Conservation (phyloP, 1,284 basidiomycete species). For the Tremellales sp. region DNA sequence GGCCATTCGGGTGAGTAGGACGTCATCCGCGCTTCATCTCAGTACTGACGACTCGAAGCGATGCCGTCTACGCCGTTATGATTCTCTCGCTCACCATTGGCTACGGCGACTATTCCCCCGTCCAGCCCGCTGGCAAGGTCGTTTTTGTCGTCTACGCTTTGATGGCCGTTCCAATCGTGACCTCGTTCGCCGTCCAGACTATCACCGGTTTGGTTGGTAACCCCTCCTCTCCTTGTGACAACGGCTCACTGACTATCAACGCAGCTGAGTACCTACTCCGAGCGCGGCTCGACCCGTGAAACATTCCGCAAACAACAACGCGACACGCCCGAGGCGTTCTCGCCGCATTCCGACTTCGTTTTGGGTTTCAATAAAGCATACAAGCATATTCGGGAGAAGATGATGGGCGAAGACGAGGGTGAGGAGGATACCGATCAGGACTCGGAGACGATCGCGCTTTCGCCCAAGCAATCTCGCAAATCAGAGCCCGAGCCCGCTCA, state of each 20-base stretch:
- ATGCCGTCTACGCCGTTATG: constrained; percentile 34
- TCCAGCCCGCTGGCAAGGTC: constrained; percentile 36
- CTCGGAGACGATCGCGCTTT: neutral
- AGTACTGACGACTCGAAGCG: constrained; percentile 13
- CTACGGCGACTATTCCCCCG: constrained; percentile 44
- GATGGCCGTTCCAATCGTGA: constrained; percentile 51
- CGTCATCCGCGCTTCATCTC: constrained; percentile 4
- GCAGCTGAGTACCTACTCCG: constrained; percentile 31
- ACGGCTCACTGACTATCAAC: neutral
- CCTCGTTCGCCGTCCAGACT: constrained; percentile 51
- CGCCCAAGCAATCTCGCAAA: too few species aligned
- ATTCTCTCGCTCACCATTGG: constrained; percentile 46
- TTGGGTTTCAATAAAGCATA: constrained; percentile 31
- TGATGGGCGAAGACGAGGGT: constrained; percentile 15
- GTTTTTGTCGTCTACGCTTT: constrained; percentile 50
- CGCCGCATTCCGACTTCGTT: constrained; percentile 43
- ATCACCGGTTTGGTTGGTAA: constrained; percentile 45
- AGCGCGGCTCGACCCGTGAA: constrained; percentile 16
- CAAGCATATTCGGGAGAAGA: constrained; percentile 20
- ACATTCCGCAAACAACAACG: constrained; percentile 20
- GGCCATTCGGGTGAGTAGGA: constrained; percentile 41
- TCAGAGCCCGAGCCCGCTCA: neutral
- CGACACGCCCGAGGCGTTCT: constrained; percentile 34
- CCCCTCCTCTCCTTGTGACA: too few species aligned
- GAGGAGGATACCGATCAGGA: neutral